Evolutionary conservation across 2,329 filamentous ascomycete species (phyloP), one percentile per base, ranked within the genome.

Genomic region (Xylariaceae sp.): DNA sequence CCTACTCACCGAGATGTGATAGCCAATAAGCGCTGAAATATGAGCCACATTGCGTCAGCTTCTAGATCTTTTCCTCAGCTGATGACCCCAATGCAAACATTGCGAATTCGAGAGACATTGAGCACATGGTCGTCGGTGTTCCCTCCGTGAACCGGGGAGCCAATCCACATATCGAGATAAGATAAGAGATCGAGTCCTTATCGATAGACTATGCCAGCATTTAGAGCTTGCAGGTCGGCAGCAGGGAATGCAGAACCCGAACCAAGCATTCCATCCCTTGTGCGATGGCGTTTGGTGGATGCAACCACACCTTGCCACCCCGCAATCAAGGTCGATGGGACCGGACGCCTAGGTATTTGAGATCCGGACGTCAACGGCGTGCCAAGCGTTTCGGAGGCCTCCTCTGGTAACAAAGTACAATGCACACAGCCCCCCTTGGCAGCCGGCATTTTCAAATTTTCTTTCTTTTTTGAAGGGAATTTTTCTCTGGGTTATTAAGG

Each of bases 341-440:
- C 37, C 37, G 37, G 37, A 42, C 4, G 37, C 37, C 37, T 8
- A 17, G 17, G 17, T 17, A 42, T 10, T 42, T 42, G 9, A 10
- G 9, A 42, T 42, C 37, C 37, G 37, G 37, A 42, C 9, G 37
- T 10, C 37, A 10, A 10, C 37, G 11, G 37, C 11, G 18, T 50
- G 48, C 48, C 48, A 50, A 50, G 48, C 11, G 9, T 13, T 11
- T 34, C 11, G 9, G 48, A 50, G 48, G 48, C 48, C 48, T 50
- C 48, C 44, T 47, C 11, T 47, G 7, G 13, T 15, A n/a, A n/a
- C 44, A 11, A 47, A 15, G 7, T 47, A 11, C 44, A 11, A 50
- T 50, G 48, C 48, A 50, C 48, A 50, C 48, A 50, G 48, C 48
- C 48, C 23, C 48, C 8, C 48, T 50, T 50, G 48, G 48, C 48